Percentiles rank a stretch among this genome's conserved stretches.
Conservation (phyloP, 2,329 filamentous ascomycete species). For the Xenoacremonium recifei region DNA sequence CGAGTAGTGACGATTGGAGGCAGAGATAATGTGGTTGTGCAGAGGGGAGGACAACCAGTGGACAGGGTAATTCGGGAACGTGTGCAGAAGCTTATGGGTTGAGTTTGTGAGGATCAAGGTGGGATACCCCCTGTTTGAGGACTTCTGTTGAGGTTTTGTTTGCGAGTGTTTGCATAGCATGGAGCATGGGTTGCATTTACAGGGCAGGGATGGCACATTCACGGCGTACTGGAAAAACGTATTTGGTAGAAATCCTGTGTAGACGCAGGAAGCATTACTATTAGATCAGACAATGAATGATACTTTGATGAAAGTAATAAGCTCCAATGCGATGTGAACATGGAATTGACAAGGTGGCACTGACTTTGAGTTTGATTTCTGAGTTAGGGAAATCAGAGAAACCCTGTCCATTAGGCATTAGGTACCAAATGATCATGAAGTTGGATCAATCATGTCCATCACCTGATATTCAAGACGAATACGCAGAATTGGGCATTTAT, state of each 20-base stretch:
- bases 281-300: no score
- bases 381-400: no score
- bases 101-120: no score
- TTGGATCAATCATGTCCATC: no score
- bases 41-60: conserved; percentile 41
- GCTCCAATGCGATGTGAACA: no score
- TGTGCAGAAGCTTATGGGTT: conserved; percentile 33
- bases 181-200: conserved; percentile 13
- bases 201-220: conserved; percentile 9
- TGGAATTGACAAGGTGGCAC: no score
- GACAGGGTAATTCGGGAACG: conserved; percentile 36
- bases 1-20: conserved; percentile 50
- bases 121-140: not conserved
- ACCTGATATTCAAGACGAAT: no score
- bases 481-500: no score
- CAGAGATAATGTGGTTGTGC: conserved; percentile 57
- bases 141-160: conserved; percentile 5
- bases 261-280: not conserved
- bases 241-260: conserved; percentile 2
- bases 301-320: no score
- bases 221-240: conserved; percentile 16
- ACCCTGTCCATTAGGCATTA: no score
- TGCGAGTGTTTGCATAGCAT: conserved; percentile 3
- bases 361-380: no score
- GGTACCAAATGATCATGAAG: no score